These are phyloP conservation scores for Penicillium sp. DNA, from an alignment of 2,329 filamentous ascomycete species.

Conservation along the genomic window DNA sequence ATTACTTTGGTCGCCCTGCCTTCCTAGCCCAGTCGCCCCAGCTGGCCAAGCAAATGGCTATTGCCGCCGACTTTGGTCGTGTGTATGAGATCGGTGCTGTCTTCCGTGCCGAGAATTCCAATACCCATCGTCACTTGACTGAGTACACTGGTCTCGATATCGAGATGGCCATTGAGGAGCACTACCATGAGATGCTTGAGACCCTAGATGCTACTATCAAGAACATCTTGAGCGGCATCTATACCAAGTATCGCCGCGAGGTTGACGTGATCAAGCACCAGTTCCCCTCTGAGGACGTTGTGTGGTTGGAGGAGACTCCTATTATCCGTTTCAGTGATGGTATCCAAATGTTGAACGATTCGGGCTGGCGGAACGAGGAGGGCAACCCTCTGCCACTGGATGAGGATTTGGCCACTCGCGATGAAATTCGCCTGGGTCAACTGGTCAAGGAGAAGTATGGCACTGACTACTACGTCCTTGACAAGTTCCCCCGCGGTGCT, in stretches of 20 bases:
- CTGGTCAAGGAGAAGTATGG: constrained; percentile 82
- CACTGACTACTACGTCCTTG: constrained; percentile 91
- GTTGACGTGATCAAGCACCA: constrained; percentile 78
- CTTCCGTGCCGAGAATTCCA: constrained; percentile 93
- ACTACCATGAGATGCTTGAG: constrained; percentile 84
- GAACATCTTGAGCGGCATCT: constrained; percentile 72
- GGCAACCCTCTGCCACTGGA: constrained; percentile 69
- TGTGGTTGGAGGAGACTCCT: constrained; percentile 84
- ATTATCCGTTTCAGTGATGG: constrained; percentile 78
- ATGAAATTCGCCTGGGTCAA: constrained; percentile 82
- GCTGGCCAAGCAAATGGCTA: constrained; percentile 88
- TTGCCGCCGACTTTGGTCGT: constrained; percentile 82
- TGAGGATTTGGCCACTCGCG: constrained; percentile 81
- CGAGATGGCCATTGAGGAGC: constrained; percentile 86
- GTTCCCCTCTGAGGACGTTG: constrained; percentile 82
- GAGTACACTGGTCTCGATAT: constrained; percentile 92
- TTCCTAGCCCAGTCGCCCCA: constrained; percentile 92
- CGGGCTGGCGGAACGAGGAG: constrained; percentile 75
- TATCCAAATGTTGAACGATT: constrained; percentile 76
- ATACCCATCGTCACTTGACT: constrained; percentile 90
- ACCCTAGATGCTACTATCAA: constrained; percentile 81
- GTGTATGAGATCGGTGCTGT: constrained; percentile 91
- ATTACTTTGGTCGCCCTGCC: constrained; percentile 85
- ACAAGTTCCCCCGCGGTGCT: constrained; percentile 84
- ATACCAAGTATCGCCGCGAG: constrained; percentile 68